phyloP scores from a whole-genome alignment of 345 rosid genomes.

The Kernera saxatilis region DNA sequence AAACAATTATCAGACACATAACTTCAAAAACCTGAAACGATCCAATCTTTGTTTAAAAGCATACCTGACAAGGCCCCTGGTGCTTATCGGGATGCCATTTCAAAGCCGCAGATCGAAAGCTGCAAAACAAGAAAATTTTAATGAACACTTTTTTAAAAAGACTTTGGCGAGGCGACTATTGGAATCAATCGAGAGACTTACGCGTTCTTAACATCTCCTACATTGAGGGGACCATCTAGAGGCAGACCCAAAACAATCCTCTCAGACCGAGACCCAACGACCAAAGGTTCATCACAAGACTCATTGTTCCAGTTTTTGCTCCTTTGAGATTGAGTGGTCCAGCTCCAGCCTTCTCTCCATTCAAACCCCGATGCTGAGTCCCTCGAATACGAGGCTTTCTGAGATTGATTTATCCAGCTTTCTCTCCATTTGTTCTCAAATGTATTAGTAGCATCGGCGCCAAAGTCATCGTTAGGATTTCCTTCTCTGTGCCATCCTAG shows the following conservation, averaged over 20 bases:
- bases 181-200: constrained; percentile 24
- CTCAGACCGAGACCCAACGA: constrained; percentile 53
- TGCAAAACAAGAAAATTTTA: constrained; percentile 28
- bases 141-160: not conserved
- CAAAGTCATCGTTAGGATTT: not conserved
- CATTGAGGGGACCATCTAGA: constrained; percentile 49
- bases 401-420: constrained; percentile 2
- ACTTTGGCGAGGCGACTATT: not conserved
- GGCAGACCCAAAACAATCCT: constrained; percentile 66
- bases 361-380: constrained; percentile 37
- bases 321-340: constrained; percentile 36
- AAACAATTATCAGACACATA: not conserved
- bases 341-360: constrained; percentile 52
- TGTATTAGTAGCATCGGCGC: not conserved
- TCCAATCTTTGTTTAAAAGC: not conserved
- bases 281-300: constrained; percentile 34
- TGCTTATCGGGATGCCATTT: constrained; percentile 98
- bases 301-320: constrained; percentile 36
- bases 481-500: constrained; percentile 34
- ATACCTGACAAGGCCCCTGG: constrained; percentile 69
- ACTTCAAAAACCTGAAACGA: not conserved
- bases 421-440: constrained; percentile 18
- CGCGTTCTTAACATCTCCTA: constrained; percentile 86
- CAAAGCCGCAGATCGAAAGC: constrained; percentile 64
- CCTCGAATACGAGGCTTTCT: not conserved